Percentiles rank a stretch among this genome's conserved stretches.
Evolutionary conservation across 2,329 filamentous ascomycete genomes (phyloP).

Genomic region (Fusarium udum): DNA sequence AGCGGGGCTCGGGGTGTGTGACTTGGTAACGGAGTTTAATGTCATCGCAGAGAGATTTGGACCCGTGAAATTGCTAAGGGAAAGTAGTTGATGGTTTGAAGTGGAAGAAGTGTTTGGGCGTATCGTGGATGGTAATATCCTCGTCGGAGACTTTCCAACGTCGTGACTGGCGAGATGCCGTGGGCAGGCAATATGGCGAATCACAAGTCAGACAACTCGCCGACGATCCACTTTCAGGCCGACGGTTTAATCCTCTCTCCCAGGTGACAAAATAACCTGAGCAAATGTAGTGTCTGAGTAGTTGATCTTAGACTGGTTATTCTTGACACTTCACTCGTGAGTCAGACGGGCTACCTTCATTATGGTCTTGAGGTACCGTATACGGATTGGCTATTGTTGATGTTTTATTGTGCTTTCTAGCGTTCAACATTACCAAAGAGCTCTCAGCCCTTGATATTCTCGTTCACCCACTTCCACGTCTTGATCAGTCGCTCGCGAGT

Average conservation of each 20-base stretch:
- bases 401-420: background rate
- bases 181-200: background rate
- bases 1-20: background rate
- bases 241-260: background rate
- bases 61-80: background rate
- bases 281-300: background rate
- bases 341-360: background rate
- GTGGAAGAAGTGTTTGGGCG: background rate
- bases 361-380: rapidly evolving
- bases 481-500: constrained; percentile 19
- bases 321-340: rapidly evolving
- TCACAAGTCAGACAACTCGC: background rate
- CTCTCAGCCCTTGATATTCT: background rate
- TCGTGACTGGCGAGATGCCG: background rate
- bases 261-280: rapidly evolving
- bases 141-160: background rate
- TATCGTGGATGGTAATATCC: background rate
- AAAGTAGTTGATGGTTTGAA: background rate
- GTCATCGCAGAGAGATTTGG: background rate
- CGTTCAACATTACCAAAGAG: rapidly evolving
- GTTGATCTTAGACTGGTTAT: rapidly evolving
- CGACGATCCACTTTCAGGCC: background rate
- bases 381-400: background rate
- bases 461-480: constrained; percentile 38
- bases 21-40: background rate